Evolutionary conservation across 345 rosid species (phyloP), one percentile per base, ranked within the genome.

Genomic region (Citrus inodora): DNA sequence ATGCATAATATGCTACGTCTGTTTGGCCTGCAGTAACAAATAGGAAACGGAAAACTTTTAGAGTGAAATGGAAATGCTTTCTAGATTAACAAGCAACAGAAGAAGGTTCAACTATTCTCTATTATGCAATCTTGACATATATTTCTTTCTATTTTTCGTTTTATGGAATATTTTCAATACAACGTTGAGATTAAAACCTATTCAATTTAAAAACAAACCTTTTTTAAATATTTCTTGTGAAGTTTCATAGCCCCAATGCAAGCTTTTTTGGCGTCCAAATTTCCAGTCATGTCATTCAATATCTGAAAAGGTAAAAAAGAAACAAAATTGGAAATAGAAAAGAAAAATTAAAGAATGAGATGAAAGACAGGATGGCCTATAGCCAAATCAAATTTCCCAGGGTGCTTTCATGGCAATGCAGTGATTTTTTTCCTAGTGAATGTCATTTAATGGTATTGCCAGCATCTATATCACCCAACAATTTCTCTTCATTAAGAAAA

Each of bases 181-280:
- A 81, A 19, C 40, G 70, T n/a, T 71, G 53, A 71, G 75, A 76
- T 21, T 21, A 33, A 60, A 5, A 48, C 28, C 66, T 62, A 53
- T 59, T 25, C n/a, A 38, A 74, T 56, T 75, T 61, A 51, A 64
- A 74, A 76, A 10, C 24, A 27, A 78, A 92, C 98, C 94, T 91
- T 94, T 75, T 87, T 94, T 37, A 96, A 83, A 75, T 96, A 96
- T 75, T 96, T 96, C 88, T 94, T 96, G 82, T 96, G 99, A 75
- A 96, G 97, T 86, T 96, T 96, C 95, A 96, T 86, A 33, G 99
- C 99, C 42, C 92, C 95, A 37, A 68, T 80, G 88, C 99, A 96
- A 10, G 99, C 93, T 73, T 96, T 94, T 80, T 89, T 94, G 48
- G 99, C 99, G 81, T 96, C 98, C 73, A 94, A 84, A 76, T 88